A percentile compares a stretch with the other conserved stretches of the same genome.
Conservation (phyloP, 2,329 filamentous ascomycete species). For the Microsporum ferrugineum region DNA sequence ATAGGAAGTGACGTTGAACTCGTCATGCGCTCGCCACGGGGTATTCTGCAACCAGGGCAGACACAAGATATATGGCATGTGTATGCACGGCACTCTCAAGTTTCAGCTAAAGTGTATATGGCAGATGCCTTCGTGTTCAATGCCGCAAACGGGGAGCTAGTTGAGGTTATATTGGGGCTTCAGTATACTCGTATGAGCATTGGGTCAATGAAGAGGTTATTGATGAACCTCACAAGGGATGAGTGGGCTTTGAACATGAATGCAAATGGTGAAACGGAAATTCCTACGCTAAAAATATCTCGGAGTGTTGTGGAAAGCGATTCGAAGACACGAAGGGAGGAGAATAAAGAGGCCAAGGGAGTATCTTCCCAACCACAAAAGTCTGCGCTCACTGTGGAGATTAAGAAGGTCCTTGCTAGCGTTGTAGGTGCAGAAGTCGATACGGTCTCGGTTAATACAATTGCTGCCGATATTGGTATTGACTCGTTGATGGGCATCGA, state of each 20-base stretch:
- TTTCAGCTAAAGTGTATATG: background rate
- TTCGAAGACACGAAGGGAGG: background rate
- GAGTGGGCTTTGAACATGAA: background rate
- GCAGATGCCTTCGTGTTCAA: slow-evolving; percentile 6
- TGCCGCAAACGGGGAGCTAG: background rate
- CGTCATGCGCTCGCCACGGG: background rate
- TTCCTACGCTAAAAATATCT: background rate
- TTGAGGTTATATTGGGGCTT: slow-evolving; percentile 2
- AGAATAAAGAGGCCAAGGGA: background rate
- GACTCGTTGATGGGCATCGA: background rate
- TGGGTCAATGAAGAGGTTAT: background rate
- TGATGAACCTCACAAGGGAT: background rate
- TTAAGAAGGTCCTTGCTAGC: background rate
- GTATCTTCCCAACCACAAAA: background rate
- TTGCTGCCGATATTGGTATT: background rate
- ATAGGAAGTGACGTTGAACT: slow-evolving; percentile 1
- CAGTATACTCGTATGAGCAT: background rate
- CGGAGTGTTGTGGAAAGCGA: background rate
- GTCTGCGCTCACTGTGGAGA: background rate
- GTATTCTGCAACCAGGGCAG: background rate
- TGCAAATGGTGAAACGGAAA: background rate
- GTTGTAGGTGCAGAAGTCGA: background rate
- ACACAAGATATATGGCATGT: background rate
- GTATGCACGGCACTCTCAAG: background rate
- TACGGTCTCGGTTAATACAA: background rate